Base-by-base conservation (phyloP, 2,329 filamentous ascomycete genomes). In the Colletotrichum caudatum region DNA sequence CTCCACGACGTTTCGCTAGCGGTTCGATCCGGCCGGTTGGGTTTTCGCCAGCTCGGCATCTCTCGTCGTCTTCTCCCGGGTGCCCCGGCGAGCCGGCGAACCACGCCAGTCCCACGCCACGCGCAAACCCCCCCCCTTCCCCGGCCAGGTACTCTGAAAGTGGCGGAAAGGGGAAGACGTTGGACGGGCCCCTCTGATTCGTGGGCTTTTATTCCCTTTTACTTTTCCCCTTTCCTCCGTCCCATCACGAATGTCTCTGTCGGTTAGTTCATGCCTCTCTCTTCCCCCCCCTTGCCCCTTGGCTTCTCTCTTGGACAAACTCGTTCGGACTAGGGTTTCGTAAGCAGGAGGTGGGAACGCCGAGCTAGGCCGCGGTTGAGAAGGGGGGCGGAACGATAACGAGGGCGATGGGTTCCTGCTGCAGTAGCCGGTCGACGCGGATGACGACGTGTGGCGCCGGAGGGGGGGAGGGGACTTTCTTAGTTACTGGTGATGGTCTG, bases 41-140 rank as follows among this genome's bases (percentile, higher is more conserved):
- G 46, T 59, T 35, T 37, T 37, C 50, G 44, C 58, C 65, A 58
- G 26, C 16, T 23, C 3, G 26, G 37, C 39, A 4, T 46, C 3
- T 5, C 3, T 8, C 18, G 7, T 3, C 44, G 3, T 29, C 1
- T n/a, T 29, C 1, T n/a, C 44, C 69, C 69, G 59, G 59, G 26
- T 33, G 64, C 59, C 65, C 69, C 64, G 65, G 46, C 41, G 44
- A 35, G 64, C 46, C 64, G 58, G 59, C n/a, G 33, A 33, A 37
- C 61, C 56, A 5, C 41, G 14, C 41, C 39, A 14, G 14, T 29
- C 39, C 14, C 39, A 41, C 39, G 39, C 39, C 39, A 41, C 39
- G 39, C 39, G 39, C 39, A 5, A 9, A 41, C 16, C 14, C 39
- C 39, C 14, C 35, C 7, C 14, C 39, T 14, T 5, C 35, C 7